Evolutionary conservation across 1,284 basidiomycete species (phyloP), one percentile per base, ranked within the genome.

Genomic region (Leucoagaricus sp.): DNA sequence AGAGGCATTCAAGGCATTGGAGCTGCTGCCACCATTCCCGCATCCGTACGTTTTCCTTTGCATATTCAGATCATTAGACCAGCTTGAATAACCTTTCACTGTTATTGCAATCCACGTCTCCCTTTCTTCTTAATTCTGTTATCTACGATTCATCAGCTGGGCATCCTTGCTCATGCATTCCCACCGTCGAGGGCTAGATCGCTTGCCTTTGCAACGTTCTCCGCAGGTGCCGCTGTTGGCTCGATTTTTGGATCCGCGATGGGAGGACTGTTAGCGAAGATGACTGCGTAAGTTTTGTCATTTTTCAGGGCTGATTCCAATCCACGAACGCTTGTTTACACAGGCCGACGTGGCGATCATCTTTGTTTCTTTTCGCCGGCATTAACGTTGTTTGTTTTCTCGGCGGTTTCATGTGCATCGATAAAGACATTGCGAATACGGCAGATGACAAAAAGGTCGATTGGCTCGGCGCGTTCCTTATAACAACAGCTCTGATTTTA

Each of bases 161-260:
- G 92, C 1, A 92, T 91, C 55, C 78, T 94, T 21, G 91, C 91
- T 0, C 79, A 87, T 34, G n/a, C 84, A 0, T 93, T 93, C 65
- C 87, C 88, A 2, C 83, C 85, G 0, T 84, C 86, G 0, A 77
- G 76, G 7, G 78, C 84, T 1, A 81, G 93, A 5, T 84, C 87
- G 0, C 71, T 84, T 0, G 91, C 91, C 0, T 93, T 93, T 61
- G 84, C 91, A 0, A 85, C 86, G 0, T 93, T 93, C 59, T 78
- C 85, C 3, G 83, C 91, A 0, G 93, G 93, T n/a, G 91, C 90
- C 3, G 91, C 93, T 0, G 69, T 94, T 0, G 93, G 92, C 0
- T 86, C 80, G 0, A 85, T 83, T 0, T 70, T 94, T 6, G 92
- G 92, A 1, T 77, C 79, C 5, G 70, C 84, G 4, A 45, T 93